Conservation (phyloP, 805 yeast genomes). For the Henningerozyma blattae region DNA sequence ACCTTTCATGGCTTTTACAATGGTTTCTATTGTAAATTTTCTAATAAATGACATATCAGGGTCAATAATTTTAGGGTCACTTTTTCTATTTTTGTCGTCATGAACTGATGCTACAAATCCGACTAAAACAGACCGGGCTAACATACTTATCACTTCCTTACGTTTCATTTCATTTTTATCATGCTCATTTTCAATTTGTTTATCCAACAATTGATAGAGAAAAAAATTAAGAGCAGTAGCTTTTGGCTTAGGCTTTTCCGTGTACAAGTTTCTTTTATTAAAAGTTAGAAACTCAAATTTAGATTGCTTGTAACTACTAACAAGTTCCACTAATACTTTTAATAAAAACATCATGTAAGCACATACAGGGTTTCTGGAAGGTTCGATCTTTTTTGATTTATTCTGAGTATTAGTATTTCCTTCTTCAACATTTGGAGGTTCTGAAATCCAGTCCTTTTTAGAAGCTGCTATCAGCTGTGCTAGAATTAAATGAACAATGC, state of each 20-base stretch:
- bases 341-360: slow-evolving; percentile 58
- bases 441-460: slow-evolving; percentile 30
- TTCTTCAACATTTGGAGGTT: slow-evolving; percentile 19
- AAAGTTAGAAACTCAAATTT: slow-evolving; percentile 75
- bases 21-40: slow-evolving; percentile 57
- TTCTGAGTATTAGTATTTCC: slow-evolving; percentile 21
- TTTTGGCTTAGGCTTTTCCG: slow-evolving; percentile 48
- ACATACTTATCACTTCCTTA: slow-evolving; percentile 42
- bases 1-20: slow-evolving; percentile 51
- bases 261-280: slow-evolving; percentile 39
- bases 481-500: slow-evolving; percentile 51
- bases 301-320: slow-evolving; percentile 68
- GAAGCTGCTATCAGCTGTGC: slow-evolving; percentile 49
- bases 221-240: slow-evolving; percentile 68
- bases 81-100: slow-evolving; percentile 28
- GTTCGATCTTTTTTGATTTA: slow-evolving; percentile 22
- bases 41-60: slow-evolving; percentile 64
- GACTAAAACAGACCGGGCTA: slow-evolving; percentile 49
- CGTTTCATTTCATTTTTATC: slow-evolving; percentile 34
- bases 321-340: slow-evolving; percentile 54
- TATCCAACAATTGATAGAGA: slow-evolving; percentile 58
- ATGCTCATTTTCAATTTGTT: slow-evolving; percentile 30
- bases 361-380: slow-evolving; percentile 43
- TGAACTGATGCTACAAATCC: slow-evolving; percentile 52
- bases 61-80: slow-evolving; percentile 42